Conservation (phyloP, 164 flowering plant species). For the Stephania cephalantha region DNA sequence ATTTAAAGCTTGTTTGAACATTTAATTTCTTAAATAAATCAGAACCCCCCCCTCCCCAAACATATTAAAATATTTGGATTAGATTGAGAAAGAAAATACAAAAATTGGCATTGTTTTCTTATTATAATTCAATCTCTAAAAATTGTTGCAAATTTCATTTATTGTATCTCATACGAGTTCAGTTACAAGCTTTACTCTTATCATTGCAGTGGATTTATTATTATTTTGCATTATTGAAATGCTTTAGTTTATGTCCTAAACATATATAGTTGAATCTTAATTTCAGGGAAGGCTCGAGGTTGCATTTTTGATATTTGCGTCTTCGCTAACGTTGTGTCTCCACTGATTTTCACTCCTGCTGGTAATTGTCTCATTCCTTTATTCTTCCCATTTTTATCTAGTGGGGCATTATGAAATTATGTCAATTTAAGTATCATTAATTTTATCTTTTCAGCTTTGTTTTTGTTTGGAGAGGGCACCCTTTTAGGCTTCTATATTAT, state of each 20-base stretch:
- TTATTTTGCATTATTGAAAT: too few species aligned
- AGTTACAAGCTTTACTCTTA: too few species aligned
- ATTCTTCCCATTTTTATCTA: neutral
- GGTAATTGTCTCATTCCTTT: slow-evolving; percentile 27
- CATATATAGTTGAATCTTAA: neutral
- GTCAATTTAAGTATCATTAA: slow-evolving; percentile 4
- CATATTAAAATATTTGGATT: too few species aligned
- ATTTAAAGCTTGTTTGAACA: too few species aligned
- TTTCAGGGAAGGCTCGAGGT: slow-evolving; percentile 80
- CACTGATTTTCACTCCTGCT: slow-evolving; percentile 69
- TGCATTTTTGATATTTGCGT: slow-evolving; percentile 79
- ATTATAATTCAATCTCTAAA: too few species aligned
- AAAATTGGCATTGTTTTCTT: too few species aligned
- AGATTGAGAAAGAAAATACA: too few species aligned
- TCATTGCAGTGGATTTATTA: too few species aligned
- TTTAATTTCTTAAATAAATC: too few species aligned
- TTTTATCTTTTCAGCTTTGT: slow-evolving; percentile 32
- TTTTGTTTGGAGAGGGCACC: slow-evolving; percentile 44
- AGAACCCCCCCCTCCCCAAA: too few species aligned
- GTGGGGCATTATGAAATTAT: neutral
- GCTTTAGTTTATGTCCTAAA: neutral
- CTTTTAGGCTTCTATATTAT: slow-evolving; percentile 39
- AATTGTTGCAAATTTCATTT: too few species aligned
- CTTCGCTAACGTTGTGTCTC: slow-evolving; percentile 65
- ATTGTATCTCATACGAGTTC: too few species aligned